Percentiles rank a stretch among this genome's conserved stretches.
Conservation (phyloP, 2,329 filamentous ascomycete genomes). For the Alternaria sp. region DNA sequence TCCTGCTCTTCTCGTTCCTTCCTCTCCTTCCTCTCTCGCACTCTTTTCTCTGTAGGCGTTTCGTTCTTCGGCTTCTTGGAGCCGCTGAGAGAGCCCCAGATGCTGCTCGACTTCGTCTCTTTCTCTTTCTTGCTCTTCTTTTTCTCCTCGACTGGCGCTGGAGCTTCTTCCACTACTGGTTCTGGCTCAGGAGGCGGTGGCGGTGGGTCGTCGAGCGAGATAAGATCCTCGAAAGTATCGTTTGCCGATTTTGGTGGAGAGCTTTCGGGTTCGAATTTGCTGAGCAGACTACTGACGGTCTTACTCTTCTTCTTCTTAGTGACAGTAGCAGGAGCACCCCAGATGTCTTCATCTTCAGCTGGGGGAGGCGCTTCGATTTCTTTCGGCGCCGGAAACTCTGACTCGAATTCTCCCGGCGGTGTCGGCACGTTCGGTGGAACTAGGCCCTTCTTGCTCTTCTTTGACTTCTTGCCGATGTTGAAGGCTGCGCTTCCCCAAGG, state of each 20-base stretch:
- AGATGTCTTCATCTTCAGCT: constrained; percentile 45
- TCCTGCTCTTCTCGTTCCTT: constrained; percentile 36
- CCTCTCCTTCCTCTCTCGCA: constrained; percentile 34
- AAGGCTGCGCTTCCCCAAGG: constrained; percentile 47
- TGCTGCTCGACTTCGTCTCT: constrained; percentile 29
- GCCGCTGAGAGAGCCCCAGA: constrained; percentile 29
- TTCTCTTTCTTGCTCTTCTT: constrained; percentile 38
- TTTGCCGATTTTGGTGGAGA: constrained; percentile 42
- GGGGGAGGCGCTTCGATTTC: constrained; percentile 54
- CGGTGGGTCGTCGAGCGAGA: constrained; percentile 39
- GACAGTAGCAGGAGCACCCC: constrained; percentile 27
- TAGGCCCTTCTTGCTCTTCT: constrained; percentile 62
- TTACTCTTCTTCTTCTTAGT: constrained; percentile 46
- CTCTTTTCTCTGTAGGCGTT: constrained; percentile 47
- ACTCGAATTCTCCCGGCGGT: constrained; percentile 53
- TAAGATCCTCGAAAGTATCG: constrained; percentile 42
- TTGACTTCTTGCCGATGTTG: constrained; percentile 59
- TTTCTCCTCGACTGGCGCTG: constrained; percentile 26
- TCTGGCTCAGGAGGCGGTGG: constrained; percentile 18
- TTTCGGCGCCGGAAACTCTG: constrained; percentile 56
- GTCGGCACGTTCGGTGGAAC: constrained; percentile 57
- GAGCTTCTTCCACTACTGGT: constrained; percentile 12
- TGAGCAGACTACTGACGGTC: constrained; percentile 34
- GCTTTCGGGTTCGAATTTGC: constrained; percentile 36
- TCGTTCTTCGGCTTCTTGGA: constrained; percentile 36